Base-by-base conservation (phyloP, 148 eudicot species). In the Nepenthes gracilis region DNA sequence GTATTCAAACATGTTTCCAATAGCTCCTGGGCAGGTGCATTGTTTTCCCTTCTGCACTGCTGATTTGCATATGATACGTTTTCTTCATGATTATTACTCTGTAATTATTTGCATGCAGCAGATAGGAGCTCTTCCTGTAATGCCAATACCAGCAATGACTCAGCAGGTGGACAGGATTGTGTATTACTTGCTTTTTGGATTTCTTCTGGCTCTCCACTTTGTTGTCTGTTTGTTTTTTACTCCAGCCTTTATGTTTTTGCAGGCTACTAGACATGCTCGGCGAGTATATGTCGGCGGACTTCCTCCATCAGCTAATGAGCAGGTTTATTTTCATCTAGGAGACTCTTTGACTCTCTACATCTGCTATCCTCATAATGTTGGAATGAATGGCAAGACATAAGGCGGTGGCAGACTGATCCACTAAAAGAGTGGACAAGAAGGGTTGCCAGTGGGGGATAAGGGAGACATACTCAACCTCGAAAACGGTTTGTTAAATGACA, bases 121-220 rank as follows among this genome's bases (percentile, higher is more conserved):
- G 81, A 73, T 88, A 64, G 96, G 85, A 76, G 75, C 79, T 68
- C 78, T 86, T 66, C 99, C 99, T 61, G 71, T 86, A 33, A 86
- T 93, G 92, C 99, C 97, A 47, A 71, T 93, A 63, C 99, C 89
- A 60, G 96, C 99, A 37, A 93, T 93, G 99, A 93, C 99, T 59
- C 99, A 93, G 77, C 99, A 93, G 99, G 99, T 83, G 36, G 74
- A 58, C 63, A 12, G 33, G 9, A 13, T 40, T 37, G 51, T 2
- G 33, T 37, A 10, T 32, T 23, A 23, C 23, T 4, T 23, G 23
- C 35, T n/a, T 53, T 10, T 3, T 47, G 47, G 12, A 55, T 2
- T 64, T 43, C 23, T 2, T 43, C 37, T 45, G 6, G 7, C 36
- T n/a, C 40, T 1, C 60, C 52, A 48, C 33, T 4, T 23, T 23